Evolutionary conservation across 257 asterid genomes (phyloP), one percentile per base, ranked within the genome.

Genomic region (Forsythia viridissima): DNA sequence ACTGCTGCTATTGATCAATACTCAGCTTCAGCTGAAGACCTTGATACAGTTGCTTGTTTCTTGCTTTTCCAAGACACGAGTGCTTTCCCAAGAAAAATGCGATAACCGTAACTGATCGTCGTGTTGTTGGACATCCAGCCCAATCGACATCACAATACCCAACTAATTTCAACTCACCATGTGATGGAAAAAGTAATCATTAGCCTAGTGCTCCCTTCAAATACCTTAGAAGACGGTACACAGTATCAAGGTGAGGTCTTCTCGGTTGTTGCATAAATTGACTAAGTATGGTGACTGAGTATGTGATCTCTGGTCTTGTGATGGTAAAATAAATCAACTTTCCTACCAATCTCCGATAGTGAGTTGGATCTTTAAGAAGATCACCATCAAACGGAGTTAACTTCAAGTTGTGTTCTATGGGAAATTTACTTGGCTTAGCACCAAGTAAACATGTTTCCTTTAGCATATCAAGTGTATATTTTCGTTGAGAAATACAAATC

Each of bases 251-350:
- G 12, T 44, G 75, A 0, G 66, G 67, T 8, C 16, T 12, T 44
- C 80, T 44, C 3, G 75, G 69, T 34, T 55, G 8, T 0, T 68
- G 36, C 39, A 77, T 77, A 34, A 77, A 77, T 38, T 68, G 69
- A 16, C 75, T 68, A 4, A 77, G 37, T 1, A 5, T 37, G 5
- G 20, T 11, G 0, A 77, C 76, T 8, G 41, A 57, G 36, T 42
- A 77, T 0, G 57, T 69, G 18, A 77, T 52, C 0, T 77, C 70
- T 0, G 71, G 71, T 11, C 76, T 34, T 18, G 81, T 70, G n/a
- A 77, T 70, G 2, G 57, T 71, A 13, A 77, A 61, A 4, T 77
- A 77, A 0, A 77, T 10, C 18, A 44, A 21, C 0, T 21, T 48
- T 3, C 76, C 81, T 15, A 34, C 66, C 8, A 77, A 3, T 5